A percentile compares a stretch with the other conserved stretches of the same genome.
phyloP scores from a whole-genome alignment of 805 yeast genomes.

The Zygosaccharomyces bailii region DNA sequence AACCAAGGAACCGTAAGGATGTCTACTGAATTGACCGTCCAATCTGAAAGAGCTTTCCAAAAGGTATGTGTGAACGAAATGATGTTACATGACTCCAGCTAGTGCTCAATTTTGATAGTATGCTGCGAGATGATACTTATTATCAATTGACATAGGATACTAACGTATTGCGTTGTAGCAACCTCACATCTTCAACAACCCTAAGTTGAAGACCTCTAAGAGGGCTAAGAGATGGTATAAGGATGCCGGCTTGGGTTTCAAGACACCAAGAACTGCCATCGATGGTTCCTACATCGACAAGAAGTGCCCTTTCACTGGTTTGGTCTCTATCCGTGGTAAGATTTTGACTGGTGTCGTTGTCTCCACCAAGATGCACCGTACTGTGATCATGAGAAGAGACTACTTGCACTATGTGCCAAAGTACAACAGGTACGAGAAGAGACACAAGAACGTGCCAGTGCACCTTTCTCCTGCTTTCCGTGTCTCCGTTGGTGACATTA shows the following conservation, averaged over 20 bases:
- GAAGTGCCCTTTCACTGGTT: constrained; percentile 99
- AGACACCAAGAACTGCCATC: constrained; percentile 98
- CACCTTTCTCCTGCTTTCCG: constrained; percentile 99
- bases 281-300: constrained; percentile 99
- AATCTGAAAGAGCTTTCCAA: constrained; percentile 99
- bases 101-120: too few relatives aligned
- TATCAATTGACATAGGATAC: neutral
- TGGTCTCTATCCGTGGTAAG: constrained; percentile 98
- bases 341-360: constrained; percentile 99
- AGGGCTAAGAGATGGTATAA: constrained; percentile 99
- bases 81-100: too few relatives aligned
- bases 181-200: constrained; percentile 99
- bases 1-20: constrained; percentile 50
- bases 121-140: neutral
- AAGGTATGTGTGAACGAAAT: constrained; percentile 62
- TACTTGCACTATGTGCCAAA: constrained; percentile 99
- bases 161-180: constrained; percentile 52
- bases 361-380: constrained; percentile 99
- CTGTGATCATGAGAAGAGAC: constrained; percentile 99
- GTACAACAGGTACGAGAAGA: constrained; percentile 99
- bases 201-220: constrained; percentile 98
- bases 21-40: constrained; percentile 99
- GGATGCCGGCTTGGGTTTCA: constrained; percentile 99
- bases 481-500: constrained; percentile 97
- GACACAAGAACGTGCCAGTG: constrained; percentile 99